Percentiles rank a stretch among this genome's conserved stretches.
Conservation (phyloP, 2,329 filamentous ascomycete species). For the Didymella sp. region DNA sequence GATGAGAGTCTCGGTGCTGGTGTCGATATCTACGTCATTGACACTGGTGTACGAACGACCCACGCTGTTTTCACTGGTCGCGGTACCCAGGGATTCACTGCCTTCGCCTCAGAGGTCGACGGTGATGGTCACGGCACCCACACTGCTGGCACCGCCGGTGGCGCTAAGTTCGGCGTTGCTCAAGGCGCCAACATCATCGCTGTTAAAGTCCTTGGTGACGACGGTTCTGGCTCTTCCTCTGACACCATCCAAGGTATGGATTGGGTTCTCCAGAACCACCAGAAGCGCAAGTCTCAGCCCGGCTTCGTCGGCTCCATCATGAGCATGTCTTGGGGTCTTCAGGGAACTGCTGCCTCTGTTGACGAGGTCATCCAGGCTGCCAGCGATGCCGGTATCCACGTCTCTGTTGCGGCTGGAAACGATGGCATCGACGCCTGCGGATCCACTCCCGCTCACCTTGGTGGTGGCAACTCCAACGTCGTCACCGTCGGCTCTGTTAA, state of each 20-base stretch:
- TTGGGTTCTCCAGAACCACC: slow-evolving; percentile 55
- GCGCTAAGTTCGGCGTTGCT: slow-evolving; percentile 56
- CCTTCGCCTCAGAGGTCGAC: slow-evolving; percentile 45
- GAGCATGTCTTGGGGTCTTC: slow-evolving; percentile 55
- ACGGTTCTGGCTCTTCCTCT: slow-evolving; percentile 55
- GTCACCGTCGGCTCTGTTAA: slow-evolving; percentile 57
- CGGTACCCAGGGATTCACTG: slow-evolving; percentile 52
- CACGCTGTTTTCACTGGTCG: slow-evolving; percentile 56
- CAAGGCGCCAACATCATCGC: slow-evolving; percentile 57
- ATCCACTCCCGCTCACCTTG: slow-evolving; percentile 51
- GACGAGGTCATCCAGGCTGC: slow-evolving; percentile 48
- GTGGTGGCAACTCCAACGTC: slow-evolving; percentile 51
- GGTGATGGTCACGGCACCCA: slow-evolving; percentile 59
- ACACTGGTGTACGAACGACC: slow-evolving; percentile 56
- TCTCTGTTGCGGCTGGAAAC: slow-evolving; percentile 57
- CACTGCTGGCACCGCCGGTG: slow-evolving; percentile 55
- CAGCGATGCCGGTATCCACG: slow-evolving; percentile 51
- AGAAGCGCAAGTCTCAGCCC: slow-evolving; percentile 48
- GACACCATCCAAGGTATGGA: slow-evolving; percentile 60
- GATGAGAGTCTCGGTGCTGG: slow-evolving; percentile 49
- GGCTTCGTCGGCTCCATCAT: slow-evolving; percentile 56
- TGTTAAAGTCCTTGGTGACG: slow-evolving; percentile 59
- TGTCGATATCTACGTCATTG: slow-evolving; percentile 59
- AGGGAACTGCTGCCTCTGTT: slow-evolving; percentile 43
- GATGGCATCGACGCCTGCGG: slow-evolving; percentile 51